phyloP scores from a whole-genome alignment of 2,329 filamentous ascomycete genomes.

The Ceratocystis eucalypticola region DNA sequence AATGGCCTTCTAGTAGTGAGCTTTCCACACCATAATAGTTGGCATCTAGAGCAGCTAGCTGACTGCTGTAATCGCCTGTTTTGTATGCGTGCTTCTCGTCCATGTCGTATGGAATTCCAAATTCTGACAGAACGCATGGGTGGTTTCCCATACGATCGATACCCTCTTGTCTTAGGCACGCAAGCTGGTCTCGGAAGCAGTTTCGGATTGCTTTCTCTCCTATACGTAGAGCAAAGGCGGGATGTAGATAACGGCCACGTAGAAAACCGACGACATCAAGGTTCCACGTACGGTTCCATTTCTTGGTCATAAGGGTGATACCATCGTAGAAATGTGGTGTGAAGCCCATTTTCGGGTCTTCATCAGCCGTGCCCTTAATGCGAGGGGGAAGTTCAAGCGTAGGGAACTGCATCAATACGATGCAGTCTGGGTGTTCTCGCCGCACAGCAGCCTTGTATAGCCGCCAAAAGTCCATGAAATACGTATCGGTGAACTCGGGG shows the following conservation, averaged over 20 bases:
- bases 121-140: constrained; percentile 83
- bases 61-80: constrained; percentile 87
- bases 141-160: constrained; percentile 78
- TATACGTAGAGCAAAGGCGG: constrained; percentile 82
- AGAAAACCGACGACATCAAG: constrained; percentile 89
- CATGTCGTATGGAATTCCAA: constrained; percentile 98
- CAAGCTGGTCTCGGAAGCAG: constrained; percentile 77
- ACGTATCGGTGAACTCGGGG: constrained; percentile 75
- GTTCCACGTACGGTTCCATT: constrained; percentile 97
- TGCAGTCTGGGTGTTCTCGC: constrained; percentile 59
- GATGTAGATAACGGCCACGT: constrained; percentile 74
- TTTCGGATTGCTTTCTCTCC: constrained; percentile 91
- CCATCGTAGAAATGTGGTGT: constrained; percentile 95
- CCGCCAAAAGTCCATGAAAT: constrained; percentile 78
- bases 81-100: constrained; percentile 91
- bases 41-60: constrained; percentile 84
- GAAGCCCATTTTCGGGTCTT: constrained; percentile 82
- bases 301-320: constrained; percentile 92
- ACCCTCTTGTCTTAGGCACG: constrained; percentile 71
- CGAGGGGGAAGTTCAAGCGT: constrained; percentile 81
- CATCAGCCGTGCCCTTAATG: constrained; percentile 76
- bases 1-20: constrained; percentile 68
- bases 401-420: constrained; percentile 83
- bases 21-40: constrained; percentile 90
- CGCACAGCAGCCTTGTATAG: constrained; percentile 63